These are phyloP conservation scores for Fomitopsis pulvina DNA, from an alignment of 768 basidiomycete genomes.

Conservation along the genomic window DNA sequence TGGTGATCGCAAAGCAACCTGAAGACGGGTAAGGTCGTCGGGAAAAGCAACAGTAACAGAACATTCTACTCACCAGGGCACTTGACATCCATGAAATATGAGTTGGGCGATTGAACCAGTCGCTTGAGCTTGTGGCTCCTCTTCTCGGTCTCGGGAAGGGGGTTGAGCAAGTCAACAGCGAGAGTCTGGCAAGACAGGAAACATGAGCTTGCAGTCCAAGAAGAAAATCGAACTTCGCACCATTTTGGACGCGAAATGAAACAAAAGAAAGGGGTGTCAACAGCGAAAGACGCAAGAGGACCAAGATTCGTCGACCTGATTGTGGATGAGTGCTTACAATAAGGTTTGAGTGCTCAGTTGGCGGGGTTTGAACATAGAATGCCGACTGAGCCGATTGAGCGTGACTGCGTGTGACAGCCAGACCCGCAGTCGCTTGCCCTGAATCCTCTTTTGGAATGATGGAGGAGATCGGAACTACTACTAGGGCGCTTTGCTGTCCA, in stretches of 20 bases:
- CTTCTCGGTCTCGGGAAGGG: slow-evolving; percentile 78
- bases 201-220: neutral
- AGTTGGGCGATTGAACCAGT: slow-evolving; percentile 96
- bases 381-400: slow-evolving; percentile 2
- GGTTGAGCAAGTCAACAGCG: slow-evolving; percentile 97
- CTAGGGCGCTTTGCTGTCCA: no score
- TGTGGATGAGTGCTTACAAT: slow-evolving; percentile 17
- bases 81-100: slow-evolving; percentile 99
- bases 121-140: slow-evolving; percentile 98
- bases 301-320: slow-evolving; percentile 16
- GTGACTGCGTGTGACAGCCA: no score
- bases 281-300: slow-evolving; percentile 16
- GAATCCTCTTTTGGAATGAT: no score
- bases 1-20: slow-evolving; percentile 94
- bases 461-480: no score
- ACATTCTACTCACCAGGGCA: slow-evolving; percentile 69
- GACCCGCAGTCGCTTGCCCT: no score
- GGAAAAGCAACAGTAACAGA: neutral
- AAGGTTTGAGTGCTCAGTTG: slow-evolving; percentile 13
- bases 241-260: slow-evolving; percentile 19
- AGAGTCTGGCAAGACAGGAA: slow-evolving; percentile 56
- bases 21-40: neutral
- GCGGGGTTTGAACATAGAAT: slow-evolving; percentile 9
- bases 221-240: slow-evolving; percentile 11
- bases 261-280: slow-evolving; percentile 9